A percentile compares a stretch with the other conserved stretches of the same genome.
Conservation (phyloP, 2,329 filamentous ascomycete genomes). For the Fusarium sp. region DNA sequence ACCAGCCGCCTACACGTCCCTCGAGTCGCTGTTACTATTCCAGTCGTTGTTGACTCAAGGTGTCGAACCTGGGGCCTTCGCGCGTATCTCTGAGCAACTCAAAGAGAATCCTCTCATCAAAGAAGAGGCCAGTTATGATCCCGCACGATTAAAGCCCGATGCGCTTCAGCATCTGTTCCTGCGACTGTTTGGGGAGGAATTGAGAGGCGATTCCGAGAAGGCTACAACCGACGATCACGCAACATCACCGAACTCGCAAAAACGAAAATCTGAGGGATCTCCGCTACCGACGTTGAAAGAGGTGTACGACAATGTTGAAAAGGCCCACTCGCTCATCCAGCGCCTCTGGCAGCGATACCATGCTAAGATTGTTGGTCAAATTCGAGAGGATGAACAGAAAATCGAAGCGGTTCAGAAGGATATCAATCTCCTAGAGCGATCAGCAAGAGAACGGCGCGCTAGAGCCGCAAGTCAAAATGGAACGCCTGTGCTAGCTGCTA, state of each 20-base stretch:
- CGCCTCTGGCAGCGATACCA: conserved; percentile 81
- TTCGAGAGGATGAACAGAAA: conserved; percentile 77
- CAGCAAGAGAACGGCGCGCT: conserved; percentile 52
- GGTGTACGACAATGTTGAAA: conserved; percentile 71
- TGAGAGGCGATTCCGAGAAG: conserved; percentile 62
- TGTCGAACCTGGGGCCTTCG: conserved; percentile 73
- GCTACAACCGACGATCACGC: conserved; percentile 56
- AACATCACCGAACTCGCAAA: conserved; percentile 69
- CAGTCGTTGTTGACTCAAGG: conserved; percentile 79
- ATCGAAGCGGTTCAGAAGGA: conserved; percentile 74
- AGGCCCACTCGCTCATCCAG: conserved; percentile 76
- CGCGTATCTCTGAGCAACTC: conserved; percentile 77
- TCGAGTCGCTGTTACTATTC: conserved; percentile 88
- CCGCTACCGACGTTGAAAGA: conserved; percentile 73
- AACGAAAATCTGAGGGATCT: conserved; percentile 78
- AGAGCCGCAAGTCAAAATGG: conserved; percentile 52
- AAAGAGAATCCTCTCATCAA: conserved; percentile 79
- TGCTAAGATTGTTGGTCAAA: conserved; percentile 73
- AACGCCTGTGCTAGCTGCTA: conserved; percentile 48
- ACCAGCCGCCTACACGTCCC: conserved; percentile 77
- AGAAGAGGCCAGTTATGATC: conserved; percentile 77
- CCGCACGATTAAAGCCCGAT: conserved; percentile 78
- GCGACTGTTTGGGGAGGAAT: conserved; percentile 78
- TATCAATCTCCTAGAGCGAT: conserved; percentile 73
- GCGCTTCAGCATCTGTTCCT: conserved; percentile 83